Percentiles rank a stretch among this genome's conserved stretches.
phyloP scores from a whole-genome alignment of 805 yeast genomes.

The Saturnispora hagleri region DNA sequence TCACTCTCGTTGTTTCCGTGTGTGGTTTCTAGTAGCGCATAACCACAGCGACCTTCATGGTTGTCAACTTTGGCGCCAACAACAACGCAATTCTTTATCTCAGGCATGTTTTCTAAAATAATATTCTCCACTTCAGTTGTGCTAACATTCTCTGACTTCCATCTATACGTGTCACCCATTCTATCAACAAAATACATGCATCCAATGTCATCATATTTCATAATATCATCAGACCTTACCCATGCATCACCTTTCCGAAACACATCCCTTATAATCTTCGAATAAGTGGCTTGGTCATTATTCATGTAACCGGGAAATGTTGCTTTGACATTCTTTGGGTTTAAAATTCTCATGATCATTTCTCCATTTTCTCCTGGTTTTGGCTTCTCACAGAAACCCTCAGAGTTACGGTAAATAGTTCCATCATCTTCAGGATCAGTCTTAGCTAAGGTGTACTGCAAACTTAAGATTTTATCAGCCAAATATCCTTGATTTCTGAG shows the following conservation, averaged over 20 bases:
- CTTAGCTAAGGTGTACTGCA: slow-evolving; percentile 49
- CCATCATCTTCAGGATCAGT: slow-evolving; percentile 78
- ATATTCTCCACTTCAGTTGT: slow-evolving; percentile 89
- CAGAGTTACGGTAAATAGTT: slow-evolving; percentile 58
- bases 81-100: slow-evolving; percentile 62
- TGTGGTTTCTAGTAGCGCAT: slow-evolving; percentile 58
- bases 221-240: slow-evolving; percentile 81
- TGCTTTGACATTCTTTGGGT: slow-evolving; percentile 50
- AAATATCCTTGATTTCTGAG: slow-evolving; percentile 75
- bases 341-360: slow-evolving; percentile 64
- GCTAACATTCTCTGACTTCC: slow-evolving; percentile 94
- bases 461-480: slow-evolving; percentile 48
- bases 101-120: slow-evolving; percentile 33
- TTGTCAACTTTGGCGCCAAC: slow-evolving; percentile 80
- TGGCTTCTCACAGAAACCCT: slow-evolving; percentile 53
- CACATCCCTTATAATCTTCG: slow-evolving; percentile 66
- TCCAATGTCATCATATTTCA: slow-evolving; percentile 59
- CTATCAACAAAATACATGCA: slow-evolving; percentile 81
- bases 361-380: slow-evolving; percentile 71
- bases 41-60: slow-evolving; percentile 94
- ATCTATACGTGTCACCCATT: slow-evolving; percentile 89
- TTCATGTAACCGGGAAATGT: slow-evolving; percentile 88
- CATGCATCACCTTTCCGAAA: slow-evolving; percentile 84
- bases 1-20: slow-evolving; percentile 19
- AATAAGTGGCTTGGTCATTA: slow-evolving; percentile 66